These are phyloP conservation scores for Chaetomium sp. DNA, from an alignment of 2,329 filamentous ascomycete genomes.

Conservation along the genomic window DNA sequence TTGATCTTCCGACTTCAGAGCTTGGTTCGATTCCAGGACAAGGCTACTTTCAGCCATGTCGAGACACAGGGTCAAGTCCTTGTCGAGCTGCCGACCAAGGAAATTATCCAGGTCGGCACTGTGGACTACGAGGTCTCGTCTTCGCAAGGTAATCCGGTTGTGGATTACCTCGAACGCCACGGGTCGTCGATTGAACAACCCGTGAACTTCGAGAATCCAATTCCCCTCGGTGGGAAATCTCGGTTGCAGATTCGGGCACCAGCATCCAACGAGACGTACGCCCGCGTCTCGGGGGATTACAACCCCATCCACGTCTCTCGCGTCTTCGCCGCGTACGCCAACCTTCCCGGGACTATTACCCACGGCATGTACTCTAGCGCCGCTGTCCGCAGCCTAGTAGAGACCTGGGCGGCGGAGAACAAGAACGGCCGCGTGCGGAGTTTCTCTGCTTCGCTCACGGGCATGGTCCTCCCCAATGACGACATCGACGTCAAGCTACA, in stretches of 20 bases:
- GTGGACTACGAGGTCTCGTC: slow-evolving; percentile 91
- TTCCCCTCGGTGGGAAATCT: slow-evolving; percentile 89
- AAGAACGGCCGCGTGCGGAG: slow-evolving; percentile 95
- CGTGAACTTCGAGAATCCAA: slow-evolving; percentile 95
- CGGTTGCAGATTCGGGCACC: slow-evolving; percentile 87
- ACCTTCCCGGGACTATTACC: slow-evolving; percentile 93
- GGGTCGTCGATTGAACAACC: slow-evolving; percentile 94
- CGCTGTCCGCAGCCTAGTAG: slow-evolving; percentile 90
- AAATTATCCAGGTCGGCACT: slow-evolving; percentile 94
- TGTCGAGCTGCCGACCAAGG: slow-evolving; percentile 92
- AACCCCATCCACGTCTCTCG: slow-evolving; percentile 98
- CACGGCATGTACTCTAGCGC: slow-evolving; percentile 99
- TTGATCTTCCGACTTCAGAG: slow-evolving; percentile 94
- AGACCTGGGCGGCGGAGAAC: slow-evolving; percentile 99
- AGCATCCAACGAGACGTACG: slow-evolving; percentile 96
- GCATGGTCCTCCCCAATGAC: slow-evolving; percentile 97
- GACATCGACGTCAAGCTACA: slow-evolving; percentile 92
- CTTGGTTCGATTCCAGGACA: slow-evolving; percentile 92
- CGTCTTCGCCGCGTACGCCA: slow-evolving; percentile 94
- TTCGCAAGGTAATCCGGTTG: slow-evolving; percentile 93
- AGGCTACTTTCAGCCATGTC: slow-evolving; percentile 85
- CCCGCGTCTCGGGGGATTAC: slow-evolving; percentile 95
- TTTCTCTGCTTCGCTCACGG: slow-evolving; percentile 95
- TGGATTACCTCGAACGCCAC: slow-evolving; percentile 92
- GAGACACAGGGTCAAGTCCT: slow-evolving; percentile 91